phyloP scores from a whole-genome alignment of 192 early-diverging fungal species.

The Dissophora globulifera region DNA sequence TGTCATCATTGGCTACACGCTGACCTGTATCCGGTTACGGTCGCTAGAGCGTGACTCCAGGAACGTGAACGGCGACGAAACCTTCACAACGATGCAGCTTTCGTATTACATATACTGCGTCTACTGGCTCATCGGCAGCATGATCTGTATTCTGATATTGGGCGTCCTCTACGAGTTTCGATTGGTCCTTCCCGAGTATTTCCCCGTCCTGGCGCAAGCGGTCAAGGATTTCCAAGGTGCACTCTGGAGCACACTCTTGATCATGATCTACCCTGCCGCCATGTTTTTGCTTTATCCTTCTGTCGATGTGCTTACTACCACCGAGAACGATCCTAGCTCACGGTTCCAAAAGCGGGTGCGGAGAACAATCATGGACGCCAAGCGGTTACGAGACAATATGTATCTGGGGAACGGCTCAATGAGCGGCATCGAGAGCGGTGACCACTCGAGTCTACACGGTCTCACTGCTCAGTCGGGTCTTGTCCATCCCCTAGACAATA shows the following conservation, averaged over 20 bases:
- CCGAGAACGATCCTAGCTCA: slow-evolving; percentile 25
- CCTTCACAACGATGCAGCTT: slow-evolving; percentile 35
- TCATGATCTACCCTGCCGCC: slow-evolving; percentile 40
- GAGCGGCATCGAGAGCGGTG: slow-evolving; percentile 4
- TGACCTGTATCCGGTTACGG: slow-evolving; percentile 26
- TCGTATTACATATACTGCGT: slow-evolving; percentile 37
- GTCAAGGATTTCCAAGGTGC: slow-evolving; percentile 32
- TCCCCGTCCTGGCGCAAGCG: slow-evolving; percentile 20
- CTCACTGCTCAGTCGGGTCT: slow-evolving; percentile 20
- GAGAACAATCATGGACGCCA: slow-evolving; percentile 28
- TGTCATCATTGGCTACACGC: slow-evolving; percentile 20
- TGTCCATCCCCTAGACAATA: not conserved
- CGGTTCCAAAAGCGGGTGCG: slow-evolving; percentile 41
- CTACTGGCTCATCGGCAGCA: slow-evolving; percentile 44
- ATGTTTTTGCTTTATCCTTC: slow-evolving; percentile 50
- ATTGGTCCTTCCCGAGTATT: not conserved
- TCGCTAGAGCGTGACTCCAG: slow-evolving; percentile 43
- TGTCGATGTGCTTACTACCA: slow-evolving; percentile 38
- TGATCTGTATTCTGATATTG: slow-evolving; percentile 20
- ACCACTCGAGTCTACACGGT: slow-evolving; percentile 31
- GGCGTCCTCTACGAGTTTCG: slow-evolving; percentile 22
- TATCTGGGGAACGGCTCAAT: slow-evolving; percentile 24
- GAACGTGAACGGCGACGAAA: slow-evolving; percentile 39
- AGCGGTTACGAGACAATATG: slow-evolving; percentile 37
- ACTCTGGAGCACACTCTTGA: slow-evolving; percentile 31